Evolutionary conservation across 352 stramenopile species (phyloP).

Genomic region (Phytophthora megakarya): DNA sequence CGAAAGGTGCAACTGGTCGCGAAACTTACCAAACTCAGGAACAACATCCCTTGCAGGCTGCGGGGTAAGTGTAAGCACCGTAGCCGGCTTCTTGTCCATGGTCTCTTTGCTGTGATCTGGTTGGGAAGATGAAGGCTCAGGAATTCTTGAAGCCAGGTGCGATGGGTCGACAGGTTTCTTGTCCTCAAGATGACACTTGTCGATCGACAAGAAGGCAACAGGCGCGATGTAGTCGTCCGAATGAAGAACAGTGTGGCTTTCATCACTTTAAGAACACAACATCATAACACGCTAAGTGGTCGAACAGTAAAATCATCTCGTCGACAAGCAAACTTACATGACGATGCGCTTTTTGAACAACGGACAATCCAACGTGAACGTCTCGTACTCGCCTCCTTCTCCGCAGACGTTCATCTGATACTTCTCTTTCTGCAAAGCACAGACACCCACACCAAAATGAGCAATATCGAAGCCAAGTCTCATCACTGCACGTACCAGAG

Average conservation of each 20-base stretch:
- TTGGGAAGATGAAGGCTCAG: conserved; percentile 6
- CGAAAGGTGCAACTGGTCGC: conserved; percentile 69
- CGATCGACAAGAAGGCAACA: conserved; percentile 93
- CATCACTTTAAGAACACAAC: conserved; percentile 56
- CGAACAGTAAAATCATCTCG: background rate
- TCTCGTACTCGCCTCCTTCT: conserved; percentile 99
- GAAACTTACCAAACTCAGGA: conserved; percentile 47
- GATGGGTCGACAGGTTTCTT: conserved; percentile 64
- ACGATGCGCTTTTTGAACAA: conserved; percentile 94
- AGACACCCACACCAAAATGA: conserved; percentile 15
- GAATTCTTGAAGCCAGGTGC: conserved; percentile 47
- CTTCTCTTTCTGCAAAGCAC: conserved; percentile 78
- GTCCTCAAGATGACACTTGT: conserved; percentile 89
- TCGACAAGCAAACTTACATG: conserved; percentile 54
- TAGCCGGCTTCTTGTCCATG: conserved; percentile 22
- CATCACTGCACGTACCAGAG: conserved; percentile 48
- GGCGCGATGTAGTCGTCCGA: conserved; percentile 92
- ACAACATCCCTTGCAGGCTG: conserved; percentile 26
- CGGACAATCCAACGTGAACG: conserved; percentile 97
- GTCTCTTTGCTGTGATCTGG: background rate
- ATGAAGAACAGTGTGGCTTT: conserved; percentile 92
- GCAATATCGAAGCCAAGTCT: conserved; percentile 9
- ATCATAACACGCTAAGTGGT: conserved; percentile 4
- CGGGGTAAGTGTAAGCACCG: conserved; percentile 27
- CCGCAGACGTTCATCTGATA: conserved; percentile 98